phyloP scores from a whole-genome alignment of 176 grass and related monocot species.

The Eragrostis curvula region DNA sequence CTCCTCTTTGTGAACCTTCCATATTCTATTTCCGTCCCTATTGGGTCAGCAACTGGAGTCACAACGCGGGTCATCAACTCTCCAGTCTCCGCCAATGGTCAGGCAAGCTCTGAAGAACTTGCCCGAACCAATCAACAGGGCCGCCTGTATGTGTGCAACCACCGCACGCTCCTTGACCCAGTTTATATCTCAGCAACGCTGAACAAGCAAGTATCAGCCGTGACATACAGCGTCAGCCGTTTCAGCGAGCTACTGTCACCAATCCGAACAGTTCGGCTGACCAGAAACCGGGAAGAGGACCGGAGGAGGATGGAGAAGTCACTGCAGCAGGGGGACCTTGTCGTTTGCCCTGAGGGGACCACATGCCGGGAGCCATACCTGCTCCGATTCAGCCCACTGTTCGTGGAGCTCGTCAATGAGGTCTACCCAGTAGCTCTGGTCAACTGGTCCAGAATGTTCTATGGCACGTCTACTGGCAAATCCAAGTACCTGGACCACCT shows the following conservation, averaged over 20 bases:
- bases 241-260: conserved; percentile 74
- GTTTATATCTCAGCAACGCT: conserved; percentile 69
- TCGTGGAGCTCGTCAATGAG: conserved; percentile 49
- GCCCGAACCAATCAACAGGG: conserved; percentile 10
- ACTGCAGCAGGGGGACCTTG: conserved; percentile 54
- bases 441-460: conserved; percentile 69
- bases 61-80: conserved; percentile 47
- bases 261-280: conserved; percentile 66
- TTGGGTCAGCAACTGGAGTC: conserved; percentile 49
- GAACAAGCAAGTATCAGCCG: conserved; percentile 58
- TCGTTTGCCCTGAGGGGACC: conserved; percentile 93
- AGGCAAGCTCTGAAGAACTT: not conserved
- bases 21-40: conserved; percentile 47
- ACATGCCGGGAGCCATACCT: conserved; percentile 84
- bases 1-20: conserved; percentile 62
- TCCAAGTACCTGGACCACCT: conserved; percentile 73
- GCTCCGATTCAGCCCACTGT: conserved; percentile 78
- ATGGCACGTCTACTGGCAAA: conserved; percentile 64
- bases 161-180: conserved; percentile 81
- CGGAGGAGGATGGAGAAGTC: conserved; percentile 54
- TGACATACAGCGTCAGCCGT: conserved; percentile 77
- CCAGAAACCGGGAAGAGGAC: conserved; percentile 68
- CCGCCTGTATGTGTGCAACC: conserved; percentile 79
- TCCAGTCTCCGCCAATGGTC: not conserved
- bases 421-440: conserved; percentile 68